phyloP scores from a whole-genome alignment of 352 stramenopile genomes.

The Globisporangium recalcitrans region DNA sequence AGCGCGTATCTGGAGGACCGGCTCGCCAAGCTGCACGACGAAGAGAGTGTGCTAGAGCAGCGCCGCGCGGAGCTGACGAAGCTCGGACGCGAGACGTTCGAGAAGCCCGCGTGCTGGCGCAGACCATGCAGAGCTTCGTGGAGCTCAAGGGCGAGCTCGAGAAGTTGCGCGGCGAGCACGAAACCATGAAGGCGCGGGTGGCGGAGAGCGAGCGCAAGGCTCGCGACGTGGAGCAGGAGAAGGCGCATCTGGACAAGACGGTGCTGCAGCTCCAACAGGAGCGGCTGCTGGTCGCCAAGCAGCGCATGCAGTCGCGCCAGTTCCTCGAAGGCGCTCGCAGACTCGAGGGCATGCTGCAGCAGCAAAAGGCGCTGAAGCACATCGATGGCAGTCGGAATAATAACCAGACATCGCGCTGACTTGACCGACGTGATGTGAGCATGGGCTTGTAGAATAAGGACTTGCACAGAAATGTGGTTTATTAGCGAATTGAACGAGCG shows the following conservation, averaged over 20 bases:
- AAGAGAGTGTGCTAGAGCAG: conserved; percentile 39
- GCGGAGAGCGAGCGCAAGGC: conserved; percentile 29
- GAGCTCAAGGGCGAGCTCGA: conserved; percentile 37
- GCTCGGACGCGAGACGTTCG: conserved; percentile 59
- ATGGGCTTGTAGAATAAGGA: not conserved
- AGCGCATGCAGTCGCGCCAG: conserved; percentile 71
- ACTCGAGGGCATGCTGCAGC: conserved; percentile 52
- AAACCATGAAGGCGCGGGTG: conserved; percentile 26
- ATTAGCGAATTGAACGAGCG: conserved; percentile 1
- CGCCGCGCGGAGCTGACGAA: conserved; percentile 48
- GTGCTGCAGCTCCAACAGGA: conserved; percentile 61
- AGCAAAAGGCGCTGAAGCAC: conserved; percentile 33
- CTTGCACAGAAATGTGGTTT: not conserved
- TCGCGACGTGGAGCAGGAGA: conserved; percentile 36
- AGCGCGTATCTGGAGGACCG: conserved; percentile 48
- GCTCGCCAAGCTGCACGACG: conserved; percentile 35
- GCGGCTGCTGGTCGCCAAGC: conserved; percentile 57
- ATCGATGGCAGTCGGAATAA: not conserved
- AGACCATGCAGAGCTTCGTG: conserved; percentile 29
- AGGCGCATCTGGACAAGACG: conserved; percentile 44
- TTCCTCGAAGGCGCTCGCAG: conserved; percentile 66
- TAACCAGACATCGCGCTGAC: conserved; percentile 2
- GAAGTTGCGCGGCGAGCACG: conserved; percentile 33
- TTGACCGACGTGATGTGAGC: too few species aligned
- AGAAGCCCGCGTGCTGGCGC: conserved; percentile 47